Base-by-base conservation (phyloP, 1,284 basidiomycete species). In the Naganishia sp. region DNA sequence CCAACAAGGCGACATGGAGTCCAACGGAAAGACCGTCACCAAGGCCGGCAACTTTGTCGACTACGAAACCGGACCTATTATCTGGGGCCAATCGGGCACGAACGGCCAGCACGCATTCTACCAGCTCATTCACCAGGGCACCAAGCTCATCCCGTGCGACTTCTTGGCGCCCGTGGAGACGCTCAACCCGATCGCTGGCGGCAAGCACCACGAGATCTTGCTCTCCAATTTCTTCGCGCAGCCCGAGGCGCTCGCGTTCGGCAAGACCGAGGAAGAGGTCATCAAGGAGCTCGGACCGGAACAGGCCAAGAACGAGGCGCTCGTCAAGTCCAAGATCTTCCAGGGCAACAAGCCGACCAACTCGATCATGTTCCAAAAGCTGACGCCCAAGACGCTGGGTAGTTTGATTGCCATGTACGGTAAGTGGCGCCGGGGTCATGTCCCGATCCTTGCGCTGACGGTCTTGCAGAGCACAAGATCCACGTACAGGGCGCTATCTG, bases 1-100 rank as follows among this genome's bases (percentile, higher is more conserved):
- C 90, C 95, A 99, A 81, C 95, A 99, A 81, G 94, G 94, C 54
- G 95, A 99, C 81, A 99, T 99, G 95, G 95, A 99, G 82, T 96
- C 93, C 25, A 98, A 99, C 81, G 95, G 95, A 69, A 99, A 99
- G 84, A 91, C 87, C 69, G 85, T 97, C 71, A 97, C 94, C 74
- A 99, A 98, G 83, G 84, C 87, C 72, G 95, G 94, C 23, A 84
- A 92, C 70, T 88, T 90, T 61, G 95, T 99, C 23, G 81, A 91
- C 82, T 99, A 98, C 82, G 88, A 99, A 83, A 99, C 95, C 61
- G 96, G 95, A 50, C 95, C 95, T 5, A 97, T 99, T 82, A 92
- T 98, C 79, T 98, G 96, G 95, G 96, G 95, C 72, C 94, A 95
- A 31, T 88, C 92, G 0, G 96, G 95, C 61, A 98, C 96, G 63